These are phyloP conservation scores for Zoysia pacifica DNA, from an alignment of 176 grass and related monocot genomes.

Conservation along the genomic window DNA sequence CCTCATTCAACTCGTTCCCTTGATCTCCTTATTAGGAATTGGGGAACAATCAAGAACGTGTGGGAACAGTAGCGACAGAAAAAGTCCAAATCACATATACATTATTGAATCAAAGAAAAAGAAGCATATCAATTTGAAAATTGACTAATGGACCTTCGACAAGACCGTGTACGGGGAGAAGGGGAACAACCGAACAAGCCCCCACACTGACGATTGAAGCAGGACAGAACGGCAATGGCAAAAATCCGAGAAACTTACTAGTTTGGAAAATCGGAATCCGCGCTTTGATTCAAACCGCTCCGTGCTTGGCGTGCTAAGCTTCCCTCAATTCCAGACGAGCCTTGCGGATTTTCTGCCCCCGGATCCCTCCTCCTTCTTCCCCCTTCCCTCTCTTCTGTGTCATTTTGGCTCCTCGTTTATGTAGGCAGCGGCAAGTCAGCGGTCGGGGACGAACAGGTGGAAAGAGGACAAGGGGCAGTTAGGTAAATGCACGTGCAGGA, in stretches of 20 bases:
- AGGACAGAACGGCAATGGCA: background rate
- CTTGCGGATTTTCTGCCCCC: background rate
- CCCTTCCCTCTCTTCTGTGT: background rate
- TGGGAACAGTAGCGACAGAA: background rate
- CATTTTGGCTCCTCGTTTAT: constrained; percentile 5
- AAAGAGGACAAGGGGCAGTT: background rate
- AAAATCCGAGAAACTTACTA: constrained; percentile 3
- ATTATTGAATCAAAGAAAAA: background rate
- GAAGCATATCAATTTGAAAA: background rate
- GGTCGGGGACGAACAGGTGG: constrained; percentile 14
- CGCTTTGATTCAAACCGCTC: background rate
- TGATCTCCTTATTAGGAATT: background rate
- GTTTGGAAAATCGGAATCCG: background rate
- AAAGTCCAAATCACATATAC: background rate
- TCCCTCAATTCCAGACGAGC: background rate
- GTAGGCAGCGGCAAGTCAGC: constrained; percentile 29
- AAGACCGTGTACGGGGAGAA: background rate
- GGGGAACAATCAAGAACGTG: background rate
- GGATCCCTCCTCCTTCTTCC: background rate
- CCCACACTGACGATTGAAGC: background rate
- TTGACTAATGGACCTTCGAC: background rate
- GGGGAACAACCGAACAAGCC: too few relatives aligned
- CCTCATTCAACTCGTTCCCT: background rate
- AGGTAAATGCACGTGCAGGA: constrained; percentile 32
- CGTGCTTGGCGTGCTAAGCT: background rate